These are phyloP conservation scores for Epichloe aotearoae DNA, from an alignment of 2,329 filamentous ascomycete genomes.

Conservation along the genomic window DNA sequence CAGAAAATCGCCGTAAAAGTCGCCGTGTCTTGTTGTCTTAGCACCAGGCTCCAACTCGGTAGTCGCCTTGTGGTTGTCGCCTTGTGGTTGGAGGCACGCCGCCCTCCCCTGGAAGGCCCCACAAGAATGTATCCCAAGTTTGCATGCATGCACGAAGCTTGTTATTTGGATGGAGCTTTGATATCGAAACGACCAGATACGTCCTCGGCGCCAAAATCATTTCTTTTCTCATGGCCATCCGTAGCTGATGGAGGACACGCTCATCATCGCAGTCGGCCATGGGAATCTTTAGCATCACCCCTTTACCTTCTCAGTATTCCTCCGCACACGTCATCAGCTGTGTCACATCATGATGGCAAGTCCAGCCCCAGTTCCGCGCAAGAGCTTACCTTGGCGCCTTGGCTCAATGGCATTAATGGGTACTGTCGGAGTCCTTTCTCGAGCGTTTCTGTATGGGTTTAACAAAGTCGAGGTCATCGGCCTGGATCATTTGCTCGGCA, in stretches of 20 bases:
- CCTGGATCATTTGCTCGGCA: conserved; percentile 57
- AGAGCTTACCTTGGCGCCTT: conserved; percentile 56
- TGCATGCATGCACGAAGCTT: too few species aligned
- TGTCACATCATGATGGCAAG: conserved; percentile 8
- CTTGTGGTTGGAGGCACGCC: too few species aligned
- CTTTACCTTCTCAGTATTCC: not conserved
- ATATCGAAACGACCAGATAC: not conserved
- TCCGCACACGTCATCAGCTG: not conserved
- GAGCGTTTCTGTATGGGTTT: conserved; percentile 61
- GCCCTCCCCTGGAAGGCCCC: not conserved
- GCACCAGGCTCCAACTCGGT: too few species aligned
- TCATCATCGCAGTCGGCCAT: not conserved
- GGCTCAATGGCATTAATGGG: conserved; percentile 66
- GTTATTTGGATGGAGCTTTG: not conserved
- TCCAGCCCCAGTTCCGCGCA: conserved; percentile 24
- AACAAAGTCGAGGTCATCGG: conserved; percentile 68
- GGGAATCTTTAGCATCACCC: not conserved
- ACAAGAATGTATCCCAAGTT: not conserved
- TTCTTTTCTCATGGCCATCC: not conserved
- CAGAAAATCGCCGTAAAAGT: not conserved
- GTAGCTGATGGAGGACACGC: not conserved
- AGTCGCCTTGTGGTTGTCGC: too few species aligned
- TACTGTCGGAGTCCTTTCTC: conserved; percentile 54
- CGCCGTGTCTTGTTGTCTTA: too few species aligned
- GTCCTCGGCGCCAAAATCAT: not conserved